Evolutionary conservation across 2,329 filamentous ascomycete species (phyloP).

Genomic region (Hysterium pulicare): DNA sequence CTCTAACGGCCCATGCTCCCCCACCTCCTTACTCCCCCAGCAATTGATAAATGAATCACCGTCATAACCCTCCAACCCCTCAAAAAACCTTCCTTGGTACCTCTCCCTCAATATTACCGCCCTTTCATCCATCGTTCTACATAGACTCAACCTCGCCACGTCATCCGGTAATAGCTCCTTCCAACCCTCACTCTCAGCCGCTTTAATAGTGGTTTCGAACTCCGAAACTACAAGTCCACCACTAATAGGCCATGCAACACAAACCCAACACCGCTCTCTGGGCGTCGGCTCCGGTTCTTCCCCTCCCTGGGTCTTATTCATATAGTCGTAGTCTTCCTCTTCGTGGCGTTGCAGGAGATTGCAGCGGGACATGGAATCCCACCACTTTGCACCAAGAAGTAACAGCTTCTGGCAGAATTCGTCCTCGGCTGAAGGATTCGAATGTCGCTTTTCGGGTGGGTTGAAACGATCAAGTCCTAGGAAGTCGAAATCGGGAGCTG

Average conservation of each 20-base stretch:
- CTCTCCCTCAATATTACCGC: neutral
- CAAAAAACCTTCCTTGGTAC: neutral
- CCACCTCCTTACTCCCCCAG: neutral
- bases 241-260: neutral
- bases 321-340: conserved; percentile 2
- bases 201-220: neutral
- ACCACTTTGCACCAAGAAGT: conserved; percentile 16
- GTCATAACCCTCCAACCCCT: neutral
- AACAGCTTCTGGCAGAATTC: conserved; percentile 12
- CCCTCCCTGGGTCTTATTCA: conserved; percentile 3
- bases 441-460: conserved; percentile 8
- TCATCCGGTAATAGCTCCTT: neutral
- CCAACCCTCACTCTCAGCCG: neutral
- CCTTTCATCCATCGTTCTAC: neutral
- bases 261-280: conserved; percentile 9
- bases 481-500: conserved; percentile 12
- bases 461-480: conserved; percentile 12
- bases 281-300: conserved; percentile 7
- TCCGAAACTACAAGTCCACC: neutral
- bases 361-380: conserved; percentile 10
- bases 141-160: neutral
- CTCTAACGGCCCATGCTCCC: neutral
- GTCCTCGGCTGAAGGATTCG: conserved; percentile 9
- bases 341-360: conserved; percentile 6
- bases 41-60: neutral